Evolutionary conservation across 257 asterid species (phyloP).

Genomic region (Orobanche coerulescens): DNA sequence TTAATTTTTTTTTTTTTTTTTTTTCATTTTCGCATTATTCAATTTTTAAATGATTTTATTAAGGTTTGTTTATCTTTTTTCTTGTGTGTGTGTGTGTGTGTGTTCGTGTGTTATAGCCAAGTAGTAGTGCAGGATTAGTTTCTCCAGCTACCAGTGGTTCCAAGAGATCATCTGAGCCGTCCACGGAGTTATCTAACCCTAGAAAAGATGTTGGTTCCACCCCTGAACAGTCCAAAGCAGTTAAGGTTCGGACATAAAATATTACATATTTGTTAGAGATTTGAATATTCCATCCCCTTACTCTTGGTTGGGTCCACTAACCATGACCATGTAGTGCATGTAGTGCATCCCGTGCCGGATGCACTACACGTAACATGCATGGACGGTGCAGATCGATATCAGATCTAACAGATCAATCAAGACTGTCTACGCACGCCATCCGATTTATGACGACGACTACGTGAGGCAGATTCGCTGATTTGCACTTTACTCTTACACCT

Average conservation of each 20-base stretch:
- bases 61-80: conserved; percentile 26
- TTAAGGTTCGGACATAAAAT: conserved; percentile 56
- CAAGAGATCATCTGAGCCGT: conserved; percentile 75
- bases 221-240: conserved; percentile 52
- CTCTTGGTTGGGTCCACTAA: no score
- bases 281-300: no score
- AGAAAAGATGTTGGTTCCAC: conserved; percentile 42
- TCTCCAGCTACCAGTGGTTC: conserved; percentile 48
- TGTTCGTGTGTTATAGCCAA: conserved; percentile 53
- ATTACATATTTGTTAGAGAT: conserved; percentile 10
- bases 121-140: conserved; percentile 30
- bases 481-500: no score
- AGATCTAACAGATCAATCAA: no score
- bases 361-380: no score
- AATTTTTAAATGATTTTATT: neutral
- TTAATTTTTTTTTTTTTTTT: neutral
- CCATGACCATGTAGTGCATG: no score
- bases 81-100: conserved; percentile 27
- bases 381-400: no score
- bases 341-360: no score
- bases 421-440: no score
- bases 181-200: conserved; percentile 58
- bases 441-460: no score
- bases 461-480: no score
- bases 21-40: neutral